phyloP scores from a whole-genome alignment of 345 rosid species.

The Diplotaxis tenuifolia region DNA sequence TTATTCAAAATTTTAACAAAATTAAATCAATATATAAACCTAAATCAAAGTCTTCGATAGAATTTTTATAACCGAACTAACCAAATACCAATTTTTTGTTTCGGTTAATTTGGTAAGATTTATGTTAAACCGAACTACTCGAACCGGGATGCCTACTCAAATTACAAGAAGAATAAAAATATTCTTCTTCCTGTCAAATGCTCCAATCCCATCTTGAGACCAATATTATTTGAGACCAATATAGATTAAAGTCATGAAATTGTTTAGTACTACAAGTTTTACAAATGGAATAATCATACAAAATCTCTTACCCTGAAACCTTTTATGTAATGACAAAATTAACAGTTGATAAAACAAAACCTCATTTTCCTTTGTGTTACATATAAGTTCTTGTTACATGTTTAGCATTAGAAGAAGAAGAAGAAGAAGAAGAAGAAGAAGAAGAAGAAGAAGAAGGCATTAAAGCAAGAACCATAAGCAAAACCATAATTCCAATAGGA shows the following conservation, averaged over 20 bases:
- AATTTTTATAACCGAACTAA: too few species aligned
- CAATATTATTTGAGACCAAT: not conserved
- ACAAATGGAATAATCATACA: constrained; percentile 20
- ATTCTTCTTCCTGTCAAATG: not conserved
- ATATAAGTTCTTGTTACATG: constrained; percentile 21
- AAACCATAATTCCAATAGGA: constrained; percentile 62
- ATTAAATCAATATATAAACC: too few species aligned
- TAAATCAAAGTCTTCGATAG: too few species aligned
- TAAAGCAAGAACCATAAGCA: constrained; percentile 72
- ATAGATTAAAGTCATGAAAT: not conserved
- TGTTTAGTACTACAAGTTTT: constrained; percentile 16
- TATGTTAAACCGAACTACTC: too few species aligned
- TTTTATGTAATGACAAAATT: constrained; percentile 3
- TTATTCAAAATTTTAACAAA: too few species aligned
- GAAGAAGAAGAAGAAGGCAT: constrained; percentile 44
- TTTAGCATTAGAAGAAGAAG: constrained; percentile 28
- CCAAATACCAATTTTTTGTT: too few species aligned
- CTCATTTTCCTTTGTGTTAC: constrained; percentile 15
- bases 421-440: constrained; percentile 28
- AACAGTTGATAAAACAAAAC: not conserved
- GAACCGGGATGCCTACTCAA: too few species aligned
- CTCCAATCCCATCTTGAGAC: not conserved
- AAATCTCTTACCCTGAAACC: constrained; percentile 21
- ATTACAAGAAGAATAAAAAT: not conserved
- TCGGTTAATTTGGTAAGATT: too few species aligned